These are phyloP conservation scores for Schizothecium vesticola DNA, from an alignment of 495 filamentous ascomycete genomes.

Conservation along the genomic window DNA sequence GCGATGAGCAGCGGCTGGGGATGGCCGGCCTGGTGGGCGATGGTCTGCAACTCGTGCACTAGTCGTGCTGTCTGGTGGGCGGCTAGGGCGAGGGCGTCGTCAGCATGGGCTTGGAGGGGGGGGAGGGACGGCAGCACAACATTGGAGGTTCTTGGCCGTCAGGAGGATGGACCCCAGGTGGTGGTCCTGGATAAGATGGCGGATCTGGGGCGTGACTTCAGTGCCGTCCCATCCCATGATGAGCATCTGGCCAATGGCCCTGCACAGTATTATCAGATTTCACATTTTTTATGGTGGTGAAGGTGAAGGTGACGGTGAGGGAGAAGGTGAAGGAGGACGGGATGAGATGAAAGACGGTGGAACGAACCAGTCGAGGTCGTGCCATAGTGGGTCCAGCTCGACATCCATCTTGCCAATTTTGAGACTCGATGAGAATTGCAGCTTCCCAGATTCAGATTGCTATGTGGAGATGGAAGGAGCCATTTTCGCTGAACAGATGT, in stretches of 20 bases:
- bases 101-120: neutral
- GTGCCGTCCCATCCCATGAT: constrained; percentile 96
- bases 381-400: constrained; percentile 63
- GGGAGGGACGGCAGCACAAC: constrained; percentile 34
- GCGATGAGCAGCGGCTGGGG: constrained; percentile 78
- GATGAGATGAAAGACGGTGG: neutral
- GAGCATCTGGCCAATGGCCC: constrained; percentile 80
- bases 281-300: too few species aligned
- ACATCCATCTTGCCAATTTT: constrained; percentile 42
- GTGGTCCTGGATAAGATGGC: constrained; percentile 75
- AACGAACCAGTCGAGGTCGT: constrained; percentile 58
- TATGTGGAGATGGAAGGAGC: neutral
- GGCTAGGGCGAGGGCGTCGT: constrained; percentile 44
- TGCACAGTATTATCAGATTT: constrained; percentile 18
- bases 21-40: constrained; percentile 80
- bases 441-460: neutral
- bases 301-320: too few species aligned
- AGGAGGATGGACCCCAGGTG: constrained; percentile 71
- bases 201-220: constrained; percentile 77
- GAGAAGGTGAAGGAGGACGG: too few species aligned
- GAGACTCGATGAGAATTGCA: neutral
- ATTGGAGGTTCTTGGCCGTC: constrained; percentile 88
- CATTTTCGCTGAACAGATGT: neutral
- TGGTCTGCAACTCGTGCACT: constrained; percentile 79
- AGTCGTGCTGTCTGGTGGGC: constrained; percentile 77